Evolutionary conservation across 1,139 yeast species (phyloP), one percentile per base, ranked within the genome.

Genomic region (Pichia sp.): DNA sequence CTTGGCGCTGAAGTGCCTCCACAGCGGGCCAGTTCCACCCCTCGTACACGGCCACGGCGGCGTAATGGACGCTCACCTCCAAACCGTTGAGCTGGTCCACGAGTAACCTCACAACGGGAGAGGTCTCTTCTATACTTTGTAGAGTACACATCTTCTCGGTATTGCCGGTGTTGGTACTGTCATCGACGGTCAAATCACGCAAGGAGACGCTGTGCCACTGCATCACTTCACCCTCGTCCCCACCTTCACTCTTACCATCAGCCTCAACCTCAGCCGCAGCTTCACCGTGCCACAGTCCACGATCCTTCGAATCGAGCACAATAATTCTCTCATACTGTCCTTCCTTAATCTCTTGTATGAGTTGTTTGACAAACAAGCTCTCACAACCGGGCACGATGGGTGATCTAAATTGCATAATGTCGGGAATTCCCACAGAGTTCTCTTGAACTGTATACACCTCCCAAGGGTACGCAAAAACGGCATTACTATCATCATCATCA

Each of bases 351-450:
- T 81, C 78, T 7, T 63, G 37, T 4, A 84, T 51, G 10, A 79
- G 64, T n/a, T 74, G 68, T 3, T 58, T 46, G 7, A 81, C 67
- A 51, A 79, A 84, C 20, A 60, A 59, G 24, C 60, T 57, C 20
- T 71, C 64, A 44, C 66, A 74, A 1, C 81, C 78, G 0, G 93
- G 82, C 13, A 88, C 64, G 3, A 87, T 68, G 0, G 98, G 97
- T 0, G 96, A 73, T 34, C 97, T 63, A 50, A 86, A 86, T 52
- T 87, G 96, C 5, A 91, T 53, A 13, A 85, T 23, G 13, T 34
- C 42, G n/a, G n/a, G n/a, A n/a, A n/a, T n/a, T n/a, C n/a, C n/a
- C n/a, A n/a, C n/a, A n/a, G n/a, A n/a, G n/a, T n/a, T n/a, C n/a
- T n/a, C n/a, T n/a, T n/a, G n/a, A n/a, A n/a, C n/a, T n/a, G n/a